Evolutionary conservation across 2,329 filamentous ascomycete genomes (phyloP).

Genomic region (Ilyonectria sp.): DNA sequence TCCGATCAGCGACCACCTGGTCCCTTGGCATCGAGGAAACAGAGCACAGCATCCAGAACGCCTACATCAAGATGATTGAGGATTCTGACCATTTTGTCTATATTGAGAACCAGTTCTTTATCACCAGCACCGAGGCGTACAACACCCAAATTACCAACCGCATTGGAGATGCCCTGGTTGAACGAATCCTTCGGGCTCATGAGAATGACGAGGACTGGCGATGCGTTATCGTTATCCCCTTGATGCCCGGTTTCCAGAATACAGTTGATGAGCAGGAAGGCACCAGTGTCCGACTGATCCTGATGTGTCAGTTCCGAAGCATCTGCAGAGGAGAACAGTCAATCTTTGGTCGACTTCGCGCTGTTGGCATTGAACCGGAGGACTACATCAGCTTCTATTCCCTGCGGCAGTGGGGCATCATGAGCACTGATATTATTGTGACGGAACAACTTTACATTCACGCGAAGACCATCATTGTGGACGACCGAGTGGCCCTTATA

Average conservation of each 20-base stretch:
- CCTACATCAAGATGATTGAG: slow-evolving; percentile 94
- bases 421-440: slow-evolving; percentile 86
- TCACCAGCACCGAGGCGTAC: slow-evolving; percentile 91
- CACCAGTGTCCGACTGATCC: slow-evolving; percentile 93
- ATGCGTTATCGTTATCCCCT: slow-evolving; percentile 88
- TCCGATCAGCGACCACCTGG: slow-evolving; percentile 92
- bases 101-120: slow-evolving; percentile 99
- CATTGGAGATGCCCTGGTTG: slow-evolving; percentile 94
- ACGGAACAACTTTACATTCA: slow-evolving; percentile 99
- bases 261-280: slow-evolving; percentile 95
- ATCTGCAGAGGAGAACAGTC: slow-evolving; percentile 94
- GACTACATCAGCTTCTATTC: slow-evolving; percentile 98
- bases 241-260: slow-evolving; percentile 99
- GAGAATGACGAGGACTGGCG: slow-evolving; percentile 91
- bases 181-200: slow-evolving; percentile 88
- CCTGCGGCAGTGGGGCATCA: slow-evolving; percentile 91
- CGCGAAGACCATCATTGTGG: slow-evolving; percentile 95
- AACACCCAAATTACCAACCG: slow-evolving; percentile 91
- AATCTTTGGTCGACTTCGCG: slow-evolving; percentile 88
- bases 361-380: slow-evolving; percentile 88
- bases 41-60: slow-evolving; percentile 96
- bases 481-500: slow-evolving; percentile 93
- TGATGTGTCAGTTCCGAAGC: slow-evolving; percentile 96
- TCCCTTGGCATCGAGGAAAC: slow-evolving; percentile 90
- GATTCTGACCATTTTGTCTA: slow-evolving; percentile 98